Conservation (phyloP, 805 yeast genomes). For the Isabelozyma pseudorhagii region DNA sequence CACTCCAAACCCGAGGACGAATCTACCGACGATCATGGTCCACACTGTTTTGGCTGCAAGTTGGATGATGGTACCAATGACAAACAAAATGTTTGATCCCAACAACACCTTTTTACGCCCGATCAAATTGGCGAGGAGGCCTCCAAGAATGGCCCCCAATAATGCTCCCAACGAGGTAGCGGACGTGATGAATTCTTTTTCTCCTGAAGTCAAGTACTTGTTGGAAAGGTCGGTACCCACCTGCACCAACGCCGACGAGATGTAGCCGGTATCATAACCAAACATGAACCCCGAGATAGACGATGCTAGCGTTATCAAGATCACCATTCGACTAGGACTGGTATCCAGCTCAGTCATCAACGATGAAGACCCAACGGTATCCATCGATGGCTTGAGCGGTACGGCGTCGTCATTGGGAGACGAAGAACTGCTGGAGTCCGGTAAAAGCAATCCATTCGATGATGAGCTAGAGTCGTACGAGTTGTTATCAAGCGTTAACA, state of each 20-base stretch:
- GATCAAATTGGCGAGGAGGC: constrained; percentile 72
- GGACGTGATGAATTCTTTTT: constrained; percentile 86
- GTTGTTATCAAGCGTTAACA: neutral
- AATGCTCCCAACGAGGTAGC: constrained; percentile 95
- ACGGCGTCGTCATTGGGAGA: neutral
- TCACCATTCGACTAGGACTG: constrained; percentile 60
- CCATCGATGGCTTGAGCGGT: neutral
- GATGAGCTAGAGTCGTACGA: neutral
- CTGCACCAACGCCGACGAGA: constrained; percentile 87
- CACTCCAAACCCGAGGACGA: constrained; percentile 94
- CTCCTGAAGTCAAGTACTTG: constrained; percentile 61
- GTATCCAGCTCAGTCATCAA: constrained; percentile 13
- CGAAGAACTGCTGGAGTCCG: neutral
- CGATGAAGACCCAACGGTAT: neutral
- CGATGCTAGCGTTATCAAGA: constrained; percentile 67
- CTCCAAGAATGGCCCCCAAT: constrained; percentile 74
- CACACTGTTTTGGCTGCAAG: constrained; percentile 77
- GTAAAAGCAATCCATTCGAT: neutral
- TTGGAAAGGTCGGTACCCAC: constrained; percentile 72
- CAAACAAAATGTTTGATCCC: constrained; percentile 76
- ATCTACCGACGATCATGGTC: constrained; percentile 90
- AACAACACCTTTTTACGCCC: constrained; percentile 86
- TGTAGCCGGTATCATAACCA: constrained; percentile 97
- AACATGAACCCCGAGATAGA: constrained; percentile 95
- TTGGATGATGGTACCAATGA: constrained; percentile 83